Conservation (phyloP, 495 filamentous ascomycete species). For the Penicillium samsonianum region DNA sequence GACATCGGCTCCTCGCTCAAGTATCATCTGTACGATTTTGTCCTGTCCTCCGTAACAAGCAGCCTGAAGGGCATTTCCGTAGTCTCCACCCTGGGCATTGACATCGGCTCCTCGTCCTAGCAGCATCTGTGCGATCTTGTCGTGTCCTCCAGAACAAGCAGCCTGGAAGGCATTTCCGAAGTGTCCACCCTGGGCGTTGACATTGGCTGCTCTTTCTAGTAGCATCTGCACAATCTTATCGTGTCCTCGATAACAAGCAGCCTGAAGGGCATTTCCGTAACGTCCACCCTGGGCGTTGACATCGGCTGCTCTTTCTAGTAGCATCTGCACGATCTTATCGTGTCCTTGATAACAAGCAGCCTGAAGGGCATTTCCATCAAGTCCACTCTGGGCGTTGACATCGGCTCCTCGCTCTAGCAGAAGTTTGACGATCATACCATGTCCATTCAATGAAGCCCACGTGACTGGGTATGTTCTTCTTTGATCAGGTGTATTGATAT, state of each 20-base stretch:
- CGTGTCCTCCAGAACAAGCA: too few species aligned
- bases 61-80: not conserved
- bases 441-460: not conserved
- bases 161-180: too few species aligned
- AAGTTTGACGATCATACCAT: conserved; percentile 21
- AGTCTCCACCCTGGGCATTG: not conserved
- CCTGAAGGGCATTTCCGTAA: not conserved
- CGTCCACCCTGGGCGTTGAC: not conserved
- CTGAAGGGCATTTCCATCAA: too few species aligned
- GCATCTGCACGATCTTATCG: too few species aligned
- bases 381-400: not conserved
- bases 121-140: too few species aligned
- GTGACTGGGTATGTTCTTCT: too few species aligned
- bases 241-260: not conserved
- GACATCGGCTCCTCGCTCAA: conserved; percentile 20
- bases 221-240: conserved; percentile 25
- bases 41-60: not conserved
- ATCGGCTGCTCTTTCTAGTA: too few species aligned
- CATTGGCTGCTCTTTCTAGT: conserved; percentile 21
- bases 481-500: too few species aligned
- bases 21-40: conserved; percentile 26
- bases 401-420: conserved; percentile 25
- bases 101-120: not conserved
- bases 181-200: not conserved
- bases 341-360: too few species aligned